Conservation (phyloP, 2,329 filamentous ascomycete species). For the Cucurbitaria berberidis region DNA sequence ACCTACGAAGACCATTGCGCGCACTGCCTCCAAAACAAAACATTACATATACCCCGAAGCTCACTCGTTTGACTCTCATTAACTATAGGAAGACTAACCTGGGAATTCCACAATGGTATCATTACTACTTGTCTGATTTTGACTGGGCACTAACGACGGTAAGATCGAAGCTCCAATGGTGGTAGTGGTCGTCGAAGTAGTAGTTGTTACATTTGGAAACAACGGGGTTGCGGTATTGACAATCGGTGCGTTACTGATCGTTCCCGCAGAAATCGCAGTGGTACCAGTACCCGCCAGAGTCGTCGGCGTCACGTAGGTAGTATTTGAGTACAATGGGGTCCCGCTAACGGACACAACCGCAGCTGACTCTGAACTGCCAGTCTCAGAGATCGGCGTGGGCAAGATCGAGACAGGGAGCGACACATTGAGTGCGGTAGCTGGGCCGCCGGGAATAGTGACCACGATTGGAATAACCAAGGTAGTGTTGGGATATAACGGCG, state of each 20-base stretch:
- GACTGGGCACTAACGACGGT: background rate
- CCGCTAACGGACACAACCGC: too few relatives aligned
- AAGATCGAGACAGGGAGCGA: background rate
- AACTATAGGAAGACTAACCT: conserved; percentile 11
- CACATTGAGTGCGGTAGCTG: background rate
- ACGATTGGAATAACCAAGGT: background rate
- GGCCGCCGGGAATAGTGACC: background rate
- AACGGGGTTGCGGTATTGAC: background rate
- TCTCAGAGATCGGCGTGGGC: background rate
- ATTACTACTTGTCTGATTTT: background rate
- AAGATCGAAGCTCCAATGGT: background rate
- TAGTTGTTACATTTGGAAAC: background rate
- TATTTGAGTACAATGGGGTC: conserved; percentile 13
- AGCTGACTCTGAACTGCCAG: background rate
- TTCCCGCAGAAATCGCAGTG: background rate
- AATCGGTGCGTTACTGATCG: background rate
- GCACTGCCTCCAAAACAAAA: conserved; percentile 4
- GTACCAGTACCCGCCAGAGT: background rate
- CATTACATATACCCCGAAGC: conserved; percentile 1
- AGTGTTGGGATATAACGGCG: background rate
- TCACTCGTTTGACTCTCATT: background rate
- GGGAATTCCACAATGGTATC: conserved; percentile 10
- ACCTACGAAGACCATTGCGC: conserved; percentile 2
- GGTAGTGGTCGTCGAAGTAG: background rate
- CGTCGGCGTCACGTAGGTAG: background rate